Evolutionary conservation across 495 filamentous ascomycete genomes (phyloP), one percentile per base, ranked within the genome.

Genomic region (Neurospora sp.): DNA sequence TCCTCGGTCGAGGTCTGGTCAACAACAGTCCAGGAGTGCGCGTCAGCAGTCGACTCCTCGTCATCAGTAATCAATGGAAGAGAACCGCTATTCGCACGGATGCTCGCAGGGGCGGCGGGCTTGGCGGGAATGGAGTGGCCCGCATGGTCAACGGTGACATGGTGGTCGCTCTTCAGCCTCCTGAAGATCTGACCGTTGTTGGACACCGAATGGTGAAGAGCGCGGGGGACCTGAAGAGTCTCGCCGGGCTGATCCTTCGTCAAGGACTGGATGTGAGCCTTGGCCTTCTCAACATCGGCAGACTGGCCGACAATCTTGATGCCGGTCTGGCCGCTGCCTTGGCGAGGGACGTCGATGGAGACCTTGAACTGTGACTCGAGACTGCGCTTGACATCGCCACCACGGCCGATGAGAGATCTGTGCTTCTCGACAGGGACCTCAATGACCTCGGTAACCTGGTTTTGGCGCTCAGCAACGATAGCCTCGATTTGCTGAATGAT

Each of bases 151-250:
- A 99, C 92, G 1, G 90, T 94, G 74, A 99, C 93, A 59, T 90
- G 88, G 81, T 93, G 86, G 75, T 97, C 92, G 75, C 89, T 92
- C 74, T 90, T 90, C 40, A 98, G 87, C 71, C 87, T 90, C 70
- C 93, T 93, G 90, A 98, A 96, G 85, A 98, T 91, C 73, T 92
- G 89, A 20, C 96, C 96, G 73, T 95, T 94, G 78, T 98, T 94
- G 69, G 94, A 86, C 73, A 99, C 85, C 74, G 84, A 82, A 78
- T 98, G 92, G 82, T 98, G 94, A 69, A 96, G 81, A 73, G 89
- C 87, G 44, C 89, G 86, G 10, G 96, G 96, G 35, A 99, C 86
- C 69, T 91, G 87, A 16, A 98, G 82, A 0, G 91, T 94, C 86
- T 96, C 93, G 71, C 94, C 93, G 75, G 94, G 91, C 74, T 93